These are phyloP conservation scores for Penicillium verhagenii DNA, from an alignment of 495 filamentous ascomycete genomes.

Conservation along the genomic window DNA sequence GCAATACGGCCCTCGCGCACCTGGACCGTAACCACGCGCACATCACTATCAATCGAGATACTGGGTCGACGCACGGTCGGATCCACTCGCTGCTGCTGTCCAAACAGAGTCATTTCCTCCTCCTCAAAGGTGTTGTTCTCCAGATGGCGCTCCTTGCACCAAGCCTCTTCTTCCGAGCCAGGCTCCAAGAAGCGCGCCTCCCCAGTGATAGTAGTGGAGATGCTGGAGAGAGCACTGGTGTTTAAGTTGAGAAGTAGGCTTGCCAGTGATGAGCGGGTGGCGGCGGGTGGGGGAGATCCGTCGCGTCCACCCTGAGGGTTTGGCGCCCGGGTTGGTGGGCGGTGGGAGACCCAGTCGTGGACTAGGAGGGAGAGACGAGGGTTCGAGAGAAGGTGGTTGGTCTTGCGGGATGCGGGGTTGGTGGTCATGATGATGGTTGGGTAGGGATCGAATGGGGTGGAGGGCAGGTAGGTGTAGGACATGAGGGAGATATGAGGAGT, in stretches of 20 bases:
- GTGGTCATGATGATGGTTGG: constrained; percentile 93
- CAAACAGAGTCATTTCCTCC: constrained; percentile 46
- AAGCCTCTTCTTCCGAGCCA: constrained; percentile 76
- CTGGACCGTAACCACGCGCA: constrained; percentile 70
- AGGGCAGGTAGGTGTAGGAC: constrained; percentile 97
- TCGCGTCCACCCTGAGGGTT: constrained; percentile 51
- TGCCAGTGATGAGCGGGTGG: constrained; percentile 68
- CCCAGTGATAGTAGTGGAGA: constrained; percentile 91
- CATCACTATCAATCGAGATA: constrained; percentile 68
- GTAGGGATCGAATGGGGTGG: constrained; percentile 66
- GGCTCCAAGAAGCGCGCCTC: constrained; percentile 66
- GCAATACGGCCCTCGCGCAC: constrained; percentile 73
- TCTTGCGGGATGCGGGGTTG: constrained; percentile 85
- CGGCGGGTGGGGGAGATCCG: constrained; percentile 62
- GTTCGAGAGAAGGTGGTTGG: constrained; percentile 79
- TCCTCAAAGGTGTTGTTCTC: constrained; percentile 85
- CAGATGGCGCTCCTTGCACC: constrained; percentile 76
- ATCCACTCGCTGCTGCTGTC: constrained; percentile 35
- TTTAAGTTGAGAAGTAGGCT: constrained; percentile 85
- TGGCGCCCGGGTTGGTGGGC: constrained; percentile 71
- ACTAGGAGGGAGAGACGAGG: constrained; percentile 92
- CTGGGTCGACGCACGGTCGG: constrained; percentile 33
- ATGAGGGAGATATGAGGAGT: constrained; percentile 93
- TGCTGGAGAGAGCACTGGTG: constrained; percentile 80
- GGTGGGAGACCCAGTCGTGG: constrained; percentile 97